Conservation (phyloP, 129 eudicot species). For the Cynara cardunculus region DNA sequence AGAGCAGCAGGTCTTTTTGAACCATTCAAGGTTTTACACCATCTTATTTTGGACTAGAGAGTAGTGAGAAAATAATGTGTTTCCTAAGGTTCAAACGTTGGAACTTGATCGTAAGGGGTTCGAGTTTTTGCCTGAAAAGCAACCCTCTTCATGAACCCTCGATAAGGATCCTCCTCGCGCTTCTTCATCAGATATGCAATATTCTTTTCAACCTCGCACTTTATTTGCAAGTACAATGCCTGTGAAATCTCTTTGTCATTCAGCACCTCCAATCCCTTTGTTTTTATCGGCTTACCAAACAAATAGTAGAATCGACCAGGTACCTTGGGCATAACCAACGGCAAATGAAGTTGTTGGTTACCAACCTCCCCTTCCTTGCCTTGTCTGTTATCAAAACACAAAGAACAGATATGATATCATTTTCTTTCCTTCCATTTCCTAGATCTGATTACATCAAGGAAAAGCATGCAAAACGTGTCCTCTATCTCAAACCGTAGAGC, state of each 20-base stretch:
- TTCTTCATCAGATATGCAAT: conserved; percentile 42
- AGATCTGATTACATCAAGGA: not conserved
- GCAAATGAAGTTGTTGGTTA: conserved; percentile 37
- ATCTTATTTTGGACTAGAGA: not conserved
- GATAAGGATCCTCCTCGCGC: conserved; percentile 54
- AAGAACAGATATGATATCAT: not conserved
- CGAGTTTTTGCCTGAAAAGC: conserved; percentile 31
- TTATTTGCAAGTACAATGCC: conserved; percentile 37
- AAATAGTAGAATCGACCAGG: conserved; percentile 60
- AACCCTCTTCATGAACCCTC: conserved; percentile 31
- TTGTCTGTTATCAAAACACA: conserved; percentile 12
- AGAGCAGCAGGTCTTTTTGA: too few species aligned
- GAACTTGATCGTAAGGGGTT: conserved; percentile 30
- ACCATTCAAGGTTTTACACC: not conserved
- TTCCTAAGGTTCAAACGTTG: conserved; percentile 42
- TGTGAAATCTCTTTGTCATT: conserved; percentile 26
- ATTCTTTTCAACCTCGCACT: conserved; percentile 35
- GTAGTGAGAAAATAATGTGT: too few species aligned
- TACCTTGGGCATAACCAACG: conserved; percentile 43
- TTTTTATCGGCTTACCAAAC: conserved; percentile 56
- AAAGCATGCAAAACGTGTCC: too few species aligned
- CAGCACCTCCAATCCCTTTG: conserved; percentile 35
- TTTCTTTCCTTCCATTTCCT: not conserved
- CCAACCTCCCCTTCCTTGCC: conserved; percentile 32
- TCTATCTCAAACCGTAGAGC: too few species aligned